Conservation (phyloP, 2,329 filamentous ascomycete species). For the Falciphora oryzae region DNA sequence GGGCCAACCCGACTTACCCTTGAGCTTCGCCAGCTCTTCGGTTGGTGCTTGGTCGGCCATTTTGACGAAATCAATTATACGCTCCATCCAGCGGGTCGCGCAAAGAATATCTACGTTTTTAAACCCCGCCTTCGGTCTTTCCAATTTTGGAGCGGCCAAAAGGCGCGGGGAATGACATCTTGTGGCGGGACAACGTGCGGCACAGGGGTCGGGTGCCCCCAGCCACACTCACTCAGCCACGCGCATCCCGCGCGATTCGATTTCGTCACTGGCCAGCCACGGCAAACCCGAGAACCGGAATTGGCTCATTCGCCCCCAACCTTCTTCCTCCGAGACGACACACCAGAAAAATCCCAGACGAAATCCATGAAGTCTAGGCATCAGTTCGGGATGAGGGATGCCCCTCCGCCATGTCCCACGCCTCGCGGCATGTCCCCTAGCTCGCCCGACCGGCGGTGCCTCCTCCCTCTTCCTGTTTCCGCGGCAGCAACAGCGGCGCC, state of each 20-base stretch:
- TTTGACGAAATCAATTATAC: not conserved
- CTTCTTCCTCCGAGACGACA: not conserved
- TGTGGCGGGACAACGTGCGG: not conserved
- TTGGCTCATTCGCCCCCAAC: not conserved
- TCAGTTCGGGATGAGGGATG: slow-evolving; percentile 53
- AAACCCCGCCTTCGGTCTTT: not conserved
- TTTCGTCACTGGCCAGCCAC: slow-evolving; percentile 7
- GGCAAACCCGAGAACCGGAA: not conserved
- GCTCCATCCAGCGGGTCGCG: not conserved
- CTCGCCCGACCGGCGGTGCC: no score
- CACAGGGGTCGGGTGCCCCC: not conserved
- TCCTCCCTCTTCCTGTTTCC: slow-evolving; percentile 11
- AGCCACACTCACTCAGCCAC: not conserved
- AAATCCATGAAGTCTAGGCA: slow-evolving; percentile 2
- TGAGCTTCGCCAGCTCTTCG: slow-evolving; percentile 36
- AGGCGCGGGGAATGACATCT: not conserved
- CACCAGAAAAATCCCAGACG: not conserved
- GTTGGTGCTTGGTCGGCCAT: slow-evolving; percentile 36
- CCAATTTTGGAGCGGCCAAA: not conserved
- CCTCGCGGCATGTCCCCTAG: slow-evolving; percentile 20
- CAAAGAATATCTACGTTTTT: not conserved
- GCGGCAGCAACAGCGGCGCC: not conserved
- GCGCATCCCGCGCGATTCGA: not conserved
- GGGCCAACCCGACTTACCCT: slow-evolving; percentile 22
- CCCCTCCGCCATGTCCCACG: slow-evolving; percentile 36